A percentile compares a stretch with the other conserved stretches of the same genome.
These are phyloP conservation scores for Pholiota conissans DNA, from an alignment of 768 basidiomycete genomes.

Conservation along the genomic window DNA sequence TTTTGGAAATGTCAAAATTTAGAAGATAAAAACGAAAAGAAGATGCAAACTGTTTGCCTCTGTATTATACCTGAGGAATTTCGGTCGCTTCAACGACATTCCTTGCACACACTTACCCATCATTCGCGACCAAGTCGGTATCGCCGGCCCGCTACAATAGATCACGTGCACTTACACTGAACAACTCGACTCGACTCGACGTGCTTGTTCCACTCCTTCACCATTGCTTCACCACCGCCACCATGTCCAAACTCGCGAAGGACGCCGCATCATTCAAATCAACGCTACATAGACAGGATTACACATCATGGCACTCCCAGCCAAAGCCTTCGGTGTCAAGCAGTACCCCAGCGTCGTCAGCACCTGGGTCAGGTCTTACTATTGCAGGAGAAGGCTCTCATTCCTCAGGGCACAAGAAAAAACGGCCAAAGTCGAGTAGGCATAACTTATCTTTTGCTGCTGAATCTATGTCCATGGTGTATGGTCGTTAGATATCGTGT, in stretches of 20 bases:
- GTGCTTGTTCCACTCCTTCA: neutral
- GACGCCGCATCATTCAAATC: constrained; percentile 74
- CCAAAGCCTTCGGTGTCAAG: constrained; percentile 36
- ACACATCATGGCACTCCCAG: constrained; percentile 75
- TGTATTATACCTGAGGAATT: too few relatives aligned
- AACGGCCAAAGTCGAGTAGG: constrained; percentile 68
- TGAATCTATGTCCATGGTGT: constrained; percentile 6
- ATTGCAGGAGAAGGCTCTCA: constrained; percentile 26
- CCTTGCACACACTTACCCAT: too few relatives aligned
- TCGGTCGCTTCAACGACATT: too few relatives aligned
- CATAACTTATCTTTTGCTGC: constrained; percentile 15
- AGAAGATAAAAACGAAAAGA: too few relatives aligned
- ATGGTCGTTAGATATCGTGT: constrained; percentile 60
- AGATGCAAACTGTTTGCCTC: too few relatives aligned
- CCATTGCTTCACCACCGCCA: constrained; percentile 9
- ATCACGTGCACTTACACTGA: too few relatives aligned
- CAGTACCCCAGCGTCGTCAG: constrained; percentile 17
- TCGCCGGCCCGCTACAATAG: too few relatives aligned
- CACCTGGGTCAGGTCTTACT: constrained; percentile 23
- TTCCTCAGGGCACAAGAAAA: constrained; percentile 47
- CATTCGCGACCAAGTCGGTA: too few relatives aligned
- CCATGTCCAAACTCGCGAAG: constrained; percentile 69
- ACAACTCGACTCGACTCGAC: too few relatives aligned
- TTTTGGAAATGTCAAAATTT: too few relatives aligned
- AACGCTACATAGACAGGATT: constrained; percentile 63